A percentile compares a stretch with the other conserved stretches of the same genome.
Evolutionary conservation across 2,329 filamentous ascomycete species (phyloP).

Genomic region (Stylonectria norvegica): DNA sequence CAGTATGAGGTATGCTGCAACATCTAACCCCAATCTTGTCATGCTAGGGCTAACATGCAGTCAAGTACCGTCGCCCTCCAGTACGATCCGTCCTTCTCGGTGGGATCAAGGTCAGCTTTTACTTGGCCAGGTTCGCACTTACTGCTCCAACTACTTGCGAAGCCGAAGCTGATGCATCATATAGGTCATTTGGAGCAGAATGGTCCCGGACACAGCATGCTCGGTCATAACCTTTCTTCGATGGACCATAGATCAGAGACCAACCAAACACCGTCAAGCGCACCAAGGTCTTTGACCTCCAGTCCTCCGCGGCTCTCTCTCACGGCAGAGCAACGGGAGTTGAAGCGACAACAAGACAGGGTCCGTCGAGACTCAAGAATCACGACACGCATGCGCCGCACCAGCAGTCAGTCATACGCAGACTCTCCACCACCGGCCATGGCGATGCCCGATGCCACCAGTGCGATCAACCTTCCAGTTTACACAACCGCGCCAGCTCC

Average conservation of each 20-base stretch:
- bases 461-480: conserved; percentile 43
- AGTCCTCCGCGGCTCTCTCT: conserved; percentile 55
- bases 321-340: conserved; percentile 58
- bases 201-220: conserved; percentile 31
- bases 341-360: conserved; percentile 60
- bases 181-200: conserved; percentile 36
- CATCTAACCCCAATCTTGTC: background rate
- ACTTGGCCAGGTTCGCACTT: conserved; percentile 47
- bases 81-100: conserved; percentile 50
- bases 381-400: conserved; percentile 47
- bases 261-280: conserved; percentile 49
- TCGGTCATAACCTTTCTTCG: conserved; percentile 45
- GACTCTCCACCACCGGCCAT: conserved; percentile 34
- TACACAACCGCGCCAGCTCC: conserved; percentile 51
- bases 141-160: background rate
- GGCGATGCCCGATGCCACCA: conserved; percentile 37
- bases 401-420: conserved; percentile 45
- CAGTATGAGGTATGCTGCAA: conserved; percentile 22
- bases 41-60: conserved; percentile 10
- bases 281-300: conserved; percentile 51
- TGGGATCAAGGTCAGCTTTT: conserved; percentile 50
- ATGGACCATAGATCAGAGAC: conserved; percentile 46
- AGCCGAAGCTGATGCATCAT: conserved; percentile 3
- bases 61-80: conserved; percentile 48
- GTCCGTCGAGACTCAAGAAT: conserved; percentile 57